phyloP scores from a whole-genome alignment of 2,329 filamentous ascomycete species.

The Arthrinium phaeospermum region DNA sequence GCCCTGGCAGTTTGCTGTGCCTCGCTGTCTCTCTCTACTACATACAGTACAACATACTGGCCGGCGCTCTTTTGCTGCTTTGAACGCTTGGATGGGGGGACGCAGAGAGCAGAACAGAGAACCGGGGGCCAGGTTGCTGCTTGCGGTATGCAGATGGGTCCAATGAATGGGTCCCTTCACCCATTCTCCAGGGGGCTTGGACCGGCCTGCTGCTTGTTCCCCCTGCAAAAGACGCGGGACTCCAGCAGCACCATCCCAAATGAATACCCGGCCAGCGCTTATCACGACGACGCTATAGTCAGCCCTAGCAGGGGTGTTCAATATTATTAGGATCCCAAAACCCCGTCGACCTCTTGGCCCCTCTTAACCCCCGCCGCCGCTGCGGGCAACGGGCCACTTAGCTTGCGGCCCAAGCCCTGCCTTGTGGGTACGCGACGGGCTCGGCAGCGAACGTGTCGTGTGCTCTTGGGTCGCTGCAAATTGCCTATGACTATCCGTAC shows the following conservation, averaged over 20 bases:
- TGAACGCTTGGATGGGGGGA: neutral
- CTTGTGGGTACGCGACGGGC: neutral
- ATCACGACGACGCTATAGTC: neutral
- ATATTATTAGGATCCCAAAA: slow-evolving; percentile 7
- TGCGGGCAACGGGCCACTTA: neutral
- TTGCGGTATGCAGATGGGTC: neutral
- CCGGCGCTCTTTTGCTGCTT: neutral
- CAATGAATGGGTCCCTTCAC: neutral
- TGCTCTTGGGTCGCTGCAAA: too few relatives aligned
- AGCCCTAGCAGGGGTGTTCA: neutral
- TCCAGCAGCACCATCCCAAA: neutral
- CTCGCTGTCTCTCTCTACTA: neutral
- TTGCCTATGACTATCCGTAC: neutral
- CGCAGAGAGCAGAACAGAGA: neutral
- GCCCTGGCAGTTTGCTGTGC: neutral
- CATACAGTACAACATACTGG: neutral
- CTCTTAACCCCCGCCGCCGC: neutral
- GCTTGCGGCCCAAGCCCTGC: neutral
- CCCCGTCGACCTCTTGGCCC: neutral
- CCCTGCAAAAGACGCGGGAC: neutral
- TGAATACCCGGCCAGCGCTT: neutral
- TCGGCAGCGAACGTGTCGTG: neutral
- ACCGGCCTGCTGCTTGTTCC: neutral
- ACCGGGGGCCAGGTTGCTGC: neutral
- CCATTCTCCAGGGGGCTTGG: neutral